A percentile compares a stretch with the other conserved stretches of the same genome.
Conservation (phyloP, 768 basidiomycete species). For the Zangia roseola region DNA sequence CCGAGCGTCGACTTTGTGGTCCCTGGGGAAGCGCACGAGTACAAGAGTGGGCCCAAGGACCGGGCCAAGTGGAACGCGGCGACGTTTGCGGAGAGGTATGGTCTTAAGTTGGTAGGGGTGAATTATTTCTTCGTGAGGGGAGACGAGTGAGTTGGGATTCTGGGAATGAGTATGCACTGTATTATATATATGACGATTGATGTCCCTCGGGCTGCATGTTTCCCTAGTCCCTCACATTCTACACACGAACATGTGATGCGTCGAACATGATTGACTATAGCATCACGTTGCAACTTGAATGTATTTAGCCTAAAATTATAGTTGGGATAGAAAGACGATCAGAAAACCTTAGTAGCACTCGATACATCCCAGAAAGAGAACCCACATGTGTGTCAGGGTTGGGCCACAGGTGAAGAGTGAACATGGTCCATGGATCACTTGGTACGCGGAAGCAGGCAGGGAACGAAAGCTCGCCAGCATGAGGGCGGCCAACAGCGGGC, state of each 20-base stretch:
- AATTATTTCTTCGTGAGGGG: slow-evolving; percentile 51
- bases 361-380: too few species aligned
- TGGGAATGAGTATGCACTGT: too few species aligned
- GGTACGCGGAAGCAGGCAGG: neutral
- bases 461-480: slow-evolving; percentile 5
- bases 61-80: slow-evolving; percentile 56
- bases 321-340: too few species aligned
- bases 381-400: too few species aligned
- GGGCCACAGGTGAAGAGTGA: neutral
- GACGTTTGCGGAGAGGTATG: slow-evolving; percentile 49
- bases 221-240: too few species aligned
- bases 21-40: slow-evolving; percentile 45
- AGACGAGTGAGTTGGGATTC: slow-evolving; percentile 10
- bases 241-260: too few species aligned
- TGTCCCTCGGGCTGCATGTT: too few species aligned
- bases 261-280: too few species aligned
- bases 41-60: slow-evolving; percentile 41
- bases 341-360: too few species aligned
- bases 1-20: slow-evolving; percentile 43
- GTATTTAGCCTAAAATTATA: too few species aligned
- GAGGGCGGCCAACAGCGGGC: neutral
- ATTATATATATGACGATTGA: neutral
- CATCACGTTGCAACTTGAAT: too few species aligned
- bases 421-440: neutral
- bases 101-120: slow-evolving; percentile 56